A percentile compares a stretch with the other conserved stretches of the same genome.
These are phyloP conservation scores for Aspergillus sp. DNA, from an alignment of 2,329 filamentous ascomycete species.

Conservation along the genomic window DNA sequence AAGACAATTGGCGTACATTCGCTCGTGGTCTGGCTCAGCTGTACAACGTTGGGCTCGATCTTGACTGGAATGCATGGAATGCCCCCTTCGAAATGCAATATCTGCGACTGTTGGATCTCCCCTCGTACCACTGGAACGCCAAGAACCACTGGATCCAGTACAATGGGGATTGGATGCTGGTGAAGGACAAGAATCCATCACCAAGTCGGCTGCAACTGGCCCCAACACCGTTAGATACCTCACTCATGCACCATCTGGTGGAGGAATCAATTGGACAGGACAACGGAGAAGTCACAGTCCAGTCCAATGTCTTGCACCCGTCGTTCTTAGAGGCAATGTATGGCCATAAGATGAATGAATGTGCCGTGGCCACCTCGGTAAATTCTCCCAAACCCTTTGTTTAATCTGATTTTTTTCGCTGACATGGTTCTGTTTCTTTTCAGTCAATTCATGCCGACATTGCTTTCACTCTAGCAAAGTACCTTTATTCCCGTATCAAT, in stretches of 20 bases:
- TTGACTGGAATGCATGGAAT: slow-evolving; percentile 72
- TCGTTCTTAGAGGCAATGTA: not conserved
- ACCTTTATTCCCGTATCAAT: not conserved
- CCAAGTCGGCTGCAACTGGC: not conserved
- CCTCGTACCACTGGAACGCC: slow-evolving; percentile 66
- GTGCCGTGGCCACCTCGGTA: not conserved
- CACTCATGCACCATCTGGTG: not conserved
- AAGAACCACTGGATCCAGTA: slow-evolving; percentile 75
- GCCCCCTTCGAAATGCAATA: slow-evolving; percentile 56
- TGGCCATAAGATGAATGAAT: not conserved
- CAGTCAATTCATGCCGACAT: not conserved
- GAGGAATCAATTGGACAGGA: not conserved
- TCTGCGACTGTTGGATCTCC: slow-evolving; percentile 60
- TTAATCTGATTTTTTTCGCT: not conserved
- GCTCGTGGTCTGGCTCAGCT: slow-evolving; percentile 58
- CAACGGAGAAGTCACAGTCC: not conserved
- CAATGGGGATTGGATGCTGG: slow-evolving; percentile 69
- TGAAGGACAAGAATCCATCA: slow-evolving; percentile 56
- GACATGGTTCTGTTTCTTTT: not conserved
- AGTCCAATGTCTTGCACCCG: not conserved
- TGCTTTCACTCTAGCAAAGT: not conserved
- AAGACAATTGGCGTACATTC: slow-evolving; percentile 65
- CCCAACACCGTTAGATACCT: not conserved
- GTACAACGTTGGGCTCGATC: slow-evolving; percentile 60
- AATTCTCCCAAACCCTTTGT: not conserved